Conservation (phyloP, 805 yeast species). For the Pichia heedii region DNA sequence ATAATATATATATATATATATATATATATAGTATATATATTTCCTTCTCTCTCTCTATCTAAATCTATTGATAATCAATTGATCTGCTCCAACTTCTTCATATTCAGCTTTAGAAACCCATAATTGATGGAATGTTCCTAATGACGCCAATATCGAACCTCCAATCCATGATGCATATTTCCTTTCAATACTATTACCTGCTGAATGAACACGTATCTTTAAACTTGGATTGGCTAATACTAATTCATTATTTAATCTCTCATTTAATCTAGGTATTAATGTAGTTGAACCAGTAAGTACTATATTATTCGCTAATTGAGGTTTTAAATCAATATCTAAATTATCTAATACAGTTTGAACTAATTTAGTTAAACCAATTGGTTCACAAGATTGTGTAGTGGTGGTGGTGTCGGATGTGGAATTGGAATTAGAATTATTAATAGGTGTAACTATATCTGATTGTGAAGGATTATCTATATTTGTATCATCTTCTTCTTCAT, state of each 20-base stretch:
- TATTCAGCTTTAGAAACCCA: constrained; percentile 88
- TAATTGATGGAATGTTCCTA: constrained; percentile 91
- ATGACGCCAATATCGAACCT: constrained; percentile 76
- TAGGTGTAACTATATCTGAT: neutral
- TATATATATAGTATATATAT: neutral
- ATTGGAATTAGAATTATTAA: neutral
- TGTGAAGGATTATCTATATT: constrained; percentile 15
- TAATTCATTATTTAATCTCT: constrained; percentile 64
- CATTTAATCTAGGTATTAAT: constrained; percentile 71
- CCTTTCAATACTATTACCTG: constrained; percentile 72
- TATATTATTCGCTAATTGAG: constrained; percentile 81
- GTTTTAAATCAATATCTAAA: constrained; percentile 74
- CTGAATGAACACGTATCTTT: constrained; percentile 74
- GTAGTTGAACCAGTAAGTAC: constrained; percentile 82
- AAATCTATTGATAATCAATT: constrained; percentile 72
- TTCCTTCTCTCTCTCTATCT: constrained; percentile 34
- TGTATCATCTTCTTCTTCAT: constrained; percentile 20
- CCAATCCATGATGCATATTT: constrained; percentile 85
- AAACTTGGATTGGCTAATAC: constrained; percentile 68
- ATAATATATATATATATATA: neutral
- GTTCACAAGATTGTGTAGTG: no score
- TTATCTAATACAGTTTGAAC: constrained; percentile 45
- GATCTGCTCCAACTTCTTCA: constrained; percentile 80
- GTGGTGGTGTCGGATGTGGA: no score
- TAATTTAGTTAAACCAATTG: constrained; percentile 46